Percentiles rank a stretch among this genome's conserved stretches.
phyloP scores from a whole-genome alignment of 2,329 filamentous ascomycete genomes.

The Botryotinia calthae region DNA sequence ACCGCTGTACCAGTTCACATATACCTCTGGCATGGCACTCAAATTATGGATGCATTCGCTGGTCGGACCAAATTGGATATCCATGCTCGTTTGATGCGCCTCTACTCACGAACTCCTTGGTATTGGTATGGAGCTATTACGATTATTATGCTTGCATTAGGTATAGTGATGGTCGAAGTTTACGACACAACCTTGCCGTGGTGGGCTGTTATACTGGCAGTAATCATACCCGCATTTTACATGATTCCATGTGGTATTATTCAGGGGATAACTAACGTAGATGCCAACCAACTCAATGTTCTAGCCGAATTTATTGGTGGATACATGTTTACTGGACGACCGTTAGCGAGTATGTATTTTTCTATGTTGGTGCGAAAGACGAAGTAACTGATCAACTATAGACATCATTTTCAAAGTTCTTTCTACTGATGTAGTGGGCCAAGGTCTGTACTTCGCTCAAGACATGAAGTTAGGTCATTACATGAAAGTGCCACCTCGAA shows the following conservation, averaged over 20 bases:
- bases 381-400: conserved; percentile 54
- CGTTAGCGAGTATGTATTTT: conserved; percentile 67
- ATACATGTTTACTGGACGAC: conserved; percentile 48
- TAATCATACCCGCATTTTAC: conserved; percentile 46
- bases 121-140: conserved; percentile 52
- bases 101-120: conserved; percentile 52
- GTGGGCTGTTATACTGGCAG: conserved; percentile 49
- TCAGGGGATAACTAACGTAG: conserved; percentile 47
- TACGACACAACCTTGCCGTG: conserved; percentile 49
- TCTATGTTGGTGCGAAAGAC: conserved; percentile 32
- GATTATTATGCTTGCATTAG: conserved; percentile 35
- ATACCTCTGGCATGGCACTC: conserved; percentile 62
- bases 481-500: conserved; percentile 38
- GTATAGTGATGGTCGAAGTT: conserved; percentile 37
- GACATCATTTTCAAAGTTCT: conserved; percentile 76
- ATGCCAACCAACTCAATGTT: conserved; percentile 49
- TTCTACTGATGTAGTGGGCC: conserved; percentile 44
- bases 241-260: conserved; percentile 41
- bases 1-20: conserved; percentile 67
- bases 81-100: conserved; percentile 53
- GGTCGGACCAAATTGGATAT: conserved; percentile 47
- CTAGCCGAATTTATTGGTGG: conserved; percentile 41
- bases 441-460: conserved; percentile 46
- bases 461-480: conserved; percentile 52
- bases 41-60: conserved; percentile 51